These are phyloP conservation scores for Knoxdaviesia proteae DNA, from an alignment of 2,329 filamentous ascomycete genomes.

Conservation along the genomic window DNA sequence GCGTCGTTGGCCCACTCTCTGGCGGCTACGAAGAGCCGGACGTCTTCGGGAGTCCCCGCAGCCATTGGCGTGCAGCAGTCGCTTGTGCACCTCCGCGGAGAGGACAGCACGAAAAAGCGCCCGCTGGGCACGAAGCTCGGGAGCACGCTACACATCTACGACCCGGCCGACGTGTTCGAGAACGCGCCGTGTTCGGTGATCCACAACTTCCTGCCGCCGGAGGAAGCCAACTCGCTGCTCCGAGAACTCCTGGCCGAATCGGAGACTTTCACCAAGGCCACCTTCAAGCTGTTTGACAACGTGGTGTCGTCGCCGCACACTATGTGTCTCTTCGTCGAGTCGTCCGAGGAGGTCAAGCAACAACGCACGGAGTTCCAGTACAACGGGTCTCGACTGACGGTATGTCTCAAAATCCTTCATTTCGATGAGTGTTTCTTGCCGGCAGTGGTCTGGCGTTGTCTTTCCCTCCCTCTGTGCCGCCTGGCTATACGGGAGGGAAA, in stretches of 20 bases:
- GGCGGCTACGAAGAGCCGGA: conserved; percentile 15
- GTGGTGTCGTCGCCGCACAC: conserved; percentile 75
- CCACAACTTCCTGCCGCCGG: conserved; percentile 63
- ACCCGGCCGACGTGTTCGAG: conserved; percentile 57
- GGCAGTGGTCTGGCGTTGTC: background rate
- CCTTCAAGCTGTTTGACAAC: conserved; percentile 75
- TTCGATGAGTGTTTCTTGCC: background rate
- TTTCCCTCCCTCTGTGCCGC: background rate
- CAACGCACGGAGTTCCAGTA: conserved; percentile 73
- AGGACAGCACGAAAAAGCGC: conserved; percentile 21
- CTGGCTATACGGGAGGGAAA: too few relatives aligned
- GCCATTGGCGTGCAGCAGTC: conserved; percentile 40
- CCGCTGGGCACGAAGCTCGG: conserved; percentile 48
- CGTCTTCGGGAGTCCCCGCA: conserved; percentile 3
- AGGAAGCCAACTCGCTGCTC: conserved; percentile 54
- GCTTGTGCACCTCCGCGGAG: conserved; percentile 26
- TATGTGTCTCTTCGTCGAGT: conserved; percentile 63
- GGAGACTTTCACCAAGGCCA: conserved; percentile 44
- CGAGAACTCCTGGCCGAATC: conserved; percentile 57
- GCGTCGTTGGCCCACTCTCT: conserved; percentile 21
- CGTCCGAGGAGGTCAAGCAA: conserved; percentile 41
- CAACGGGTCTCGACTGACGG: conserved; percentile 54
- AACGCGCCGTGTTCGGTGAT: conserved; percentile 83
- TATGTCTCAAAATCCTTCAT: conserved; percentile 10
- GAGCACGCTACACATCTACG: conserved; percentile 64